Conservation (phyloP, 2,329 filamentous ascomycete species). For the Setomelanomma holmii region DNA sequence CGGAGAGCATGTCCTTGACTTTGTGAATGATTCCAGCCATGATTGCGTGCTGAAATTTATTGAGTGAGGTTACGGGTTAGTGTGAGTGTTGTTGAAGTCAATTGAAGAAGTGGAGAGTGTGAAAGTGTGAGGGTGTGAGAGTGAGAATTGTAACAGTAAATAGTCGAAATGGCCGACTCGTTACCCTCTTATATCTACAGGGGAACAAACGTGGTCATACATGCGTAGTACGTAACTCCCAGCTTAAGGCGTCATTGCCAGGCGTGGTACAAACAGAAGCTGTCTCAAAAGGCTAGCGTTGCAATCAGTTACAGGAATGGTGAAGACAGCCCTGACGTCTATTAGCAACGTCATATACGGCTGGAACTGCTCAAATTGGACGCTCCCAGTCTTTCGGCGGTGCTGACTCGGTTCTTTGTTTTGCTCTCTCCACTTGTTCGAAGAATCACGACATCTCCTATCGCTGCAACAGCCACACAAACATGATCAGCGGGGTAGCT, state of each 20-base stretch:
- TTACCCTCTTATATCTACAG: slow-evolving; percentile 1
- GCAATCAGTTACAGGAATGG: background rate
- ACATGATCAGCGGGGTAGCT: slow-evolving; percentile 1
- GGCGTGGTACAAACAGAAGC: background rate
- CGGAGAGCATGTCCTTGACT: slow-evolving; percentile 2
- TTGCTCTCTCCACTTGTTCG: background rate
- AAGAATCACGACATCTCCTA: slow-evolving; percentile 1
- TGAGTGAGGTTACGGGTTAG: background rate
- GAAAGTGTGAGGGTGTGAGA: background rate
- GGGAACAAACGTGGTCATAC: background rate
- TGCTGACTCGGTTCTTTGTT: background rate
- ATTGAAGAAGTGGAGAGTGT: background rate
- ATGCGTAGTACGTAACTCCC: slow-evolving; percentile 1
- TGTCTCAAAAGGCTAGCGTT: background rate
- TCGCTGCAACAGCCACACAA: slow-evolving; percentile 1
- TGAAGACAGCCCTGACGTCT: background rate
- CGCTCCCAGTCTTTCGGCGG: background rate
- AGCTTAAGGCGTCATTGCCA: background rate
- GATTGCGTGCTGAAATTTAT: background rate
- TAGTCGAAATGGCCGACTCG: background rate
- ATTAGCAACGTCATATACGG: background rate
- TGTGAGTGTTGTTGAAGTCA: background rate
- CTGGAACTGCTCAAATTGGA: background rate
- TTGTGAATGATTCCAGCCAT: slow-evolving; percentile 4
- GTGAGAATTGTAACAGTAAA: too few relatives aligned